A percentile compares a stretch with the other conserved stretches of the same genome.
phyloP scores from a whole-genome alignment of 1,284 basidiomycete species.

The Sporisorium scitamineum region DNA sequence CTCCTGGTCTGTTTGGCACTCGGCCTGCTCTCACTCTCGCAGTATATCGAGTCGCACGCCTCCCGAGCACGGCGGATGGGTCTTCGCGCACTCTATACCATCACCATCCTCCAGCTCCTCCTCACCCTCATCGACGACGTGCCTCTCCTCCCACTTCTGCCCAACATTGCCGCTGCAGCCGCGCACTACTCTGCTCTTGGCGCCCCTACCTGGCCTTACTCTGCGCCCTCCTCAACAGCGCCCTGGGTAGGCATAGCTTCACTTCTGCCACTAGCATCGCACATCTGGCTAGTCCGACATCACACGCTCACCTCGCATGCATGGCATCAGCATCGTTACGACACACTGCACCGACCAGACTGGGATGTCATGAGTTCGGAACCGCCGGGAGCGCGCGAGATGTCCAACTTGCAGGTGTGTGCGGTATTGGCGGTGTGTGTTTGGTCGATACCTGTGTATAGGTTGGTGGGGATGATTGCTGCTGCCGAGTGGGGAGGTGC shows the following conservation, averaged over 20 bases:
- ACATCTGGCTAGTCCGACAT: conserved; percentile 33
- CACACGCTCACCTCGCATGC: conserved; percentile 30
- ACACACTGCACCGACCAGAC: conserved; percentile 32
- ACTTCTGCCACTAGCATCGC: conserved; percentile 28
- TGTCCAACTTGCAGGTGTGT: conserved; percentile 42
- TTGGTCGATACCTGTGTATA: conserved; percentile 41
- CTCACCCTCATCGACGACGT: conserved; percentile 21
- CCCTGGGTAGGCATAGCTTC: neutral
- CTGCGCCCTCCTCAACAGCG: neutral
- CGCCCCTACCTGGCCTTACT: conserved; percentile 28
- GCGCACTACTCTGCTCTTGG: conserved; percentile 27
- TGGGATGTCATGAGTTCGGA: conserved; percentile 33
- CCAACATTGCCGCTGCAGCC: neutral
- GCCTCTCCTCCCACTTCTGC: conserved; percentile 28
- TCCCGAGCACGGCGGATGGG: conserved; percentile 26
- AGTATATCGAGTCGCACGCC: conserved; percentile 44
- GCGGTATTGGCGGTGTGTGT: conserved; percentile 40
- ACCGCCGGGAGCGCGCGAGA: conserved; percentile 17
- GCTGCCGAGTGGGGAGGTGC: conserved; percentile 44
- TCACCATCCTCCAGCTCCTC: conserved; percentile 1
- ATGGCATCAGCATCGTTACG: conserved; percentile 46
- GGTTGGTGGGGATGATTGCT: conserved; percentile 40
- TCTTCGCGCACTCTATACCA: conserved; percentile 16
- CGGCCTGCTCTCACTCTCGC: conserved; percentile 40
- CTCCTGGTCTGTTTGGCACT: conserved; percentile 31